A percentile compares a stretch with the other conserved stretches of the same genome.
phyloP scores from a whole-genome alignment of 768 basidiomycete species.

The Serpula lacrymans region DNA sequence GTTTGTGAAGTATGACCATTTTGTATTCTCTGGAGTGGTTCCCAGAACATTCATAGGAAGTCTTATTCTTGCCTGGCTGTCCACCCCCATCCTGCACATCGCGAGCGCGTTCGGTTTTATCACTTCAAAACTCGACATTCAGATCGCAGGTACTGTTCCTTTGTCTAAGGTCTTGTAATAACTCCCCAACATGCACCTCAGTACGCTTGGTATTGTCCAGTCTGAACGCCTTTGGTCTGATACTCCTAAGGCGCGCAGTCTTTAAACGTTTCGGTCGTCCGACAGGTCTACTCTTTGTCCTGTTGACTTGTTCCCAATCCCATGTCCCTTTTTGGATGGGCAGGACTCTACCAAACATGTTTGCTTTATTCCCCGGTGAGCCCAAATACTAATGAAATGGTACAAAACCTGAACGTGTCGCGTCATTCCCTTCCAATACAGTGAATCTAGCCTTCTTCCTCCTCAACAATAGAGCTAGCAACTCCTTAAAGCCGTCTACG shows the following conservation, averaged over 20 bases:
- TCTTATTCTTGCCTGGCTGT: conserved; percentile 57
- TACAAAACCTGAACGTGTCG: too few species aligned
- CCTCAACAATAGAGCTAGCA: conserved; percentile 36
- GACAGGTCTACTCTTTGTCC: conserved; percentile 54
- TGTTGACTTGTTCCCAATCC: conserved; percentile 82
- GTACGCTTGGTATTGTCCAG: conserved; percentile 73
- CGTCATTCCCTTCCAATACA: too few species aligned
- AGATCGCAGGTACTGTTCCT: conserved; percentile 57
- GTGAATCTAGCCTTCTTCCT: conserved; percentile 61
- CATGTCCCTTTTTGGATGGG: conserved; percentile 94
- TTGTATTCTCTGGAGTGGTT: conserved; percentile 82
- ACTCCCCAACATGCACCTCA: conserved; percentile 24
- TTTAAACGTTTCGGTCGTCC: conserved; percentile 58
- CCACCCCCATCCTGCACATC: conserved; percentile 46
- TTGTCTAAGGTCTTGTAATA: not conserved
- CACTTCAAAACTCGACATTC: conserved; percentile 60
- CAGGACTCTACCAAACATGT: conserved; percentile 92
- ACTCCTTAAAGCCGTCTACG: conserved; percentile 34
- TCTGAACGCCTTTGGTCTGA: conserved; percentile 59
- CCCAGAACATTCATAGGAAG: conserved; percentile 87
- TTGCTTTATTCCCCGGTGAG: conserved; percentile 77
- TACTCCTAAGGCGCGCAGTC: conserved; percentile 61
- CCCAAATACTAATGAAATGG: not conserved
- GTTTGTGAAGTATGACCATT: conserved; percentile 77
- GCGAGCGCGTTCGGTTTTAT: conserved; percentile 41